A percentile compares a stretch with the other conserved stretches of the same genome.
These are phyloP conservation scores for Arthrobotrys pseudoclavata DNA, from an alignment of 2,329 filamentous ascomycete species.

Conservation along the genomic window DNA sequence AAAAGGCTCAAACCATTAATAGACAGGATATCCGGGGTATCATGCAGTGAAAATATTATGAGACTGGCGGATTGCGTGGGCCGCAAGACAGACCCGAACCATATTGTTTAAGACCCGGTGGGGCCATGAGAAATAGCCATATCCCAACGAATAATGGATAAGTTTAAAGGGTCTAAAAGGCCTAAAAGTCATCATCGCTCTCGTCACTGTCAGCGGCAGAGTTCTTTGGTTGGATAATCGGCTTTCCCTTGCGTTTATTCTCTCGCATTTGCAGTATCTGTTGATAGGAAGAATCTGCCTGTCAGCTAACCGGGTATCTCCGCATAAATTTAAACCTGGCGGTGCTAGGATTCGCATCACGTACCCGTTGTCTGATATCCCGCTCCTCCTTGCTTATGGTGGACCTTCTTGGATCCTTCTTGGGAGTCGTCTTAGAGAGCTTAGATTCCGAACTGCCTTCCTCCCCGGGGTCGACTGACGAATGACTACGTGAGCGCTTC, in stretches of 20 bases:
- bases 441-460: constrained; percentile 8
- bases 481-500: constrained; percentile 31
- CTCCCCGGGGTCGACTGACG: constrained; percentile 19
- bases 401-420: constrained; percentile 28
- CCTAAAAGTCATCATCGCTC: constrained; percentile 51
- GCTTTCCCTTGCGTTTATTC: constrained; percentile 54
- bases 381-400: constrained; percentile 52
- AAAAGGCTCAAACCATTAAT: constrained; percentile 20
- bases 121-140: constrained; percentile 6
- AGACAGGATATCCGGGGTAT: constrained; percentile 21
- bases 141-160: not conserved
- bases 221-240: constrained; percentile 41
- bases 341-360: constrained; percentile 18
- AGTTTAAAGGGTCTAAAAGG: not conserved
- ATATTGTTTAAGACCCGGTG: not conserved
- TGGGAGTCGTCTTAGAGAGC: not conserved
- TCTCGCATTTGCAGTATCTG: constrained; percentile 56
- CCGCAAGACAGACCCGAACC: constrained; percentile 2
- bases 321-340: constrained; percentile 40
- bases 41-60: constrained; percentile 14
- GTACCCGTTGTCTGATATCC: constrained; percentile 51
- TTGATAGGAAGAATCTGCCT: constrained; percentile 5
- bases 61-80: constrained; percentile 3
- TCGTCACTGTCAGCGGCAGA: constrained; percentile 26
- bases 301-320: constrained; percentile 36